phyloP scores from a whole-genome alignment of 108 stramenopile species.

The Fragilaria radians region DNA sequence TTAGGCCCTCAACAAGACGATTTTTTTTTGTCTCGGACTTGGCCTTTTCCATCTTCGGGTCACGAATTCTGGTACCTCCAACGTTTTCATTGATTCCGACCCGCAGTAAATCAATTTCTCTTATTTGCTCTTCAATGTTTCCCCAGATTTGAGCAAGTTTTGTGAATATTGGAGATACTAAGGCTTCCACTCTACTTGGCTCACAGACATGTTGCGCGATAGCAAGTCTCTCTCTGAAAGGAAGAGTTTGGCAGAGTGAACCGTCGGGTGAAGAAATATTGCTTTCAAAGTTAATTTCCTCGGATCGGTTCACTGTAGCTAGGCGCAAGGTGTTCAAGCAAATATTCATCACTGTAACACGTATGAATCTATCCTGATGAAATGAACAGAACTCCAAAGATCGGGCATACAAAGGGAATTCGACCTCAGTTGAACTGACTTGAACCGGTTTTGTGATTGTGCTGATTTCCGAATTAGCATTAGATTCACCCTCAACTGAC shows the following conservation, averaged over 20 bases:
- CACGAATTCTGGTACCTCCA: neutral
- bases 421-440: constrained; percentile 26
- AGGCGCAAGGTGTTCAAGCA: constrained; percentile 83
- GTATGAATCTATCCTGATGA: constrained; percentile 79
- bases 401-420: constrained; percentile 80
- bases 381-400: constrained; percentile 78
- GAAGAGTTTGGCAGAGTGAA: constrained; percentile 55
- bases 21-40: constrained; percentile 26
- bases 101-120: constrained; percentile 37
- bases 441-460: constrained; percentile 20
- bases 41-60: constrained; percentile 31
- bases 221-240: constrained; percentile 68
- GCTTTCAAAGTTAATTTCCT: constrained; percentile 8
- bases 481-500: neutral
- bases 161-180: constrained; percentile 68
- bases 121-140: constrained; percentile 61
- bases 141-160: constrained; percentile 72
- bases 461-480: constrained; percentile 17
- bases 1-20: constrained; percentile 28
- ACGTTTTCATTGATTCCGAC: neutral
- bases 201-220: constrained; percentile 77
- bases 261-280: constrained; percentile 42
- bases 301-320: constrained; percentile 29
- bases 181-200: constrained; percentile 62
- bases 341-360: constrained; percentile 84